Evolutionary conservation across 169 alveolate species (phyloP).

Genomic region (Fabrea salina): DNA sequence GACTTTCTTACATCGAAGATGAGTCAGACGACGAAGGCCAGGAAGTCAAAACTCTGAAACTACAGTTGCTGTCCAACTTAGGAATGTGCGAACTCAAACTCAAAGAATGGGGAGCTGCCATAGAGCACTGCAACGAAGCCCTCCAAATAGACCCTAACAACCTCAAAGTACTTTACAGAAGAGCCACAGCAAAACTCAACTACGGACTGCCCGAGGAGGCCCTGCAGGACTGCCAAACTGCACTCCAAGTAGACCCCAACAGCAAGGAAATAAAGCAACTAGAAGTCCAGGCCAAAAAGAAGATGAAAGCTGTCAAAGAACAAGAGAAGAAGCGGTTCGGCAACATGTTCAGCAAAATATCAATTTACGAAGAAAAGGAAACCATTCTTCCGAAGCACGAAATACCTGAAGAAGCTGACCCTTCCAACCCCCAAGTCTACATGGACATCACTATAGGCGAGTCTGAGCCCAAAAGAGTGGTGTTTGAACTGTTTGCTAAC

Average conservation of each 20-base stretch:
- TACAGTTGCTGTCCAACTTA: slow-evolving; percentile 31
- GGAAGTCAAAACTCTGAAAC: slow-evolving; percentile 40
- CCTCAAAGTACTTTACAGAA: slow-evolving; percentile 44
- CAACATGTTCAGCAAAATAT: slow-evolving; percentile 38
- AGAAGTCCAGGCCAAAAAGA: slow-evolving; percentile 32
- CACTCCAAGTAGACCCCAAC: slow-evolving; percentile 46
- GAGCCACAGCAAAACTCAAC: slow-evolving; percentile 41
- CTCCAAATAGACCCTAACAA: slow-evolving; percentile 44
- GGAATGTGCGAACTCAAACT: slow-evolving; percentile 42
- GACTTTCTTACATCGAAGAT: slow-evolving; percentile 17
- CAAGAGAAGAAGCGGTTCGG: slow-evolving; percentile 23
- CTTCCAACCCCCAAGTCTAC: slow-evolving; percentile 47
- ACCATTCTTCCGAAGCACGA: background rate
- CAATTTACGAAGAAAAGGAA: slow-evolving; percentile 48
- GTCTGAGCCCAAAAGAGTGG: slow-evolving; percentile 87
- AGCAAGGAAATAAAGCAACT: slow-evolving; percentile 48
- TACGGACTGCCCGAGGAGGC: slow-evolving; percentile 48
- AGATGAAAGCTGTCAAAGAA: slow-evolving; percentile 28
- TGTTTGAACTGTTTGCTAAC: slow-evolving; percentile 88
- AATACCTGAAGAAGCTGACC: slow-evolving; percentile 37
- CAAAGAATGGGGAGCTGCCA: slow-evolving; percentile 46
- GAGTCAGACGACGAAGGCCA: slow-evolving; percentile 19
- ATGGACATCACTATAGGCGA: slow-evolving; percentile 79
- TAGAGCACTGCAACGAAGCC: slow-evolving; percentile 44
- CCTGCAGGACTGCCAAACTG: slow-evolving; percentile 38